Conservation (phyloP, 371 early-diverging fungal genomes). For the Funneliformis caledonium region DNA sequence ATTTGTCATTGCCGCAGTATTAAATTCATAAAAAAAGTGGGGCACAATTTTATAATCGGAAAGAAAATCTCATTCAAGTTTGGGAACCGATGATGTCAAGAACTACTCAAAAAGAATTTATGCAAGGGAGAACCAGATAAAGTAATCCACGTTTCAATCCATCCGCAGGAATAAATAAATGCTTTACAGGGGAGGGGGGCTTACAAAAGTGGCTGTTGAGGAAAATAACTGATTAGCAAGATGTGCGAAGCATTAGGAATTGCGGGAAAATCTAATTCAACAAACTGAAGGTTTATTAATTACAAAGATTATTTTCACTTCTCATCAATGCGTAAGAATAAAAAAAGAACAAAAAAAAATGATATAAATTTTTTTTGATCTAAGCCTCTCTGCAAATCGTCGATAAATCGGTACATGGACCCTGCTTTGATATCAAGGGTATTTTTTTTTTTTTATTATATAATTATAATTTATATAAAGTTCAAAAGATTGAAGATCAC, state of each 20-base stretch:
- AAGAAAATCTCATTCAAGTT: no score
- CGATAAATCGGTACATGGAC: constrained; percentile 32
- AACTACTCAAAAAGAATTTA: background rate
- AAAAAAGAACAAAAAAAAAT: no score
- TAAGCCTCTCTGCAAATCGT: background rate
- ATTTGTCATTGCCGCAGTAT: background rate
- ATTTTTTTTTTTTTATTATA: background rate
- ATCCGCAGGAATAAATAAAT: no score
- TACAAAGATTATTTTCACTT: background rate
- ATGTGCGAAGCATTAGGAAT: background rate
- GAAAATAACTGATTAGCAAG: background rate
- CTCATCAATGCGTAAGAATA: background rate
- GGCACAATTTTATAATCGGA: no score
- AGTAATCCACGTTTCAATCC: background rate
- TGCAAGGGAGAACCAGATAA: background rate
- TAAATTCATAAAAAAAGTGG: background rate
- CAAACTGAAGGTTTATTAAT: background rate
- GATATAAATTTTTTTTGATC: background rate
- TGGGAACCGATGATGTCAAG: background rate
- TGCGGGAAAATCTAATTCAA: background rate
- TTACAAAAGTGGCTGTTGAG: background rate
- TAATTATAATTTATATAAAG: background rate
- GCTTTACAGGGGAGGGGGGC: background rate
- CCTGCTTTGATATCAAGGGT: constrained; percentile 21
- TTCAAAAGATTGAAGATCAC: background rate